Base-by-base conservation (phyloP, 2,329 filamentous ascomycete species). In the Coniochaeta pulveracea region DNA sequence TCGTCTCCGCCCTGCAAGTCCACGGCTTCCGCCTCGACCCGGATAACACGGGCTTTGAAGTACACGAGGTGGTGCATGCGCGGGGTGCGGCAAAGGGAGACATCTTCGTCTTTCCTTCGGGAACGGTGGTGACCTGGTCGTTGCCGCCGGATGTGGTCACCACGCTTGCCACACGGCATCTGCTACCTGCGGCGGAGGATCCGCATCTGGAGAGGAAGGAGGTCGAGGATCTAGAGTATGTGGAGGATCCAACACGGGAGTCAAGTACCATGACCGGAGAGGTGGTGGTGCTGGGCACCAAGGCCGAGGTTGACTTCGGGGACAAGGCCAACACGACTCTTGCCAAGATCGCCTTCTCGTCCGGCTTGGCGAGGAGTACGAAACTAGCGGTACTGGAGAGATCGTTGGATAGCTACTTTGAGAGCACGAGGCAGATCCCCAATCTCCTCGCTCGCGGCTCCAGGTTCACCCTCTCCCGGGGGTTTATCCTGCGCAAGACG, bases 301-400 rank as follows among this genome's bases (percentile, higher is more conserved):
- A 80, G 40, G 55, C 60, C 23, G 66, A 71, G 26, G 50, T 55
- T 8, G 47, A 54, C n/a, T 55, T 59, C 14, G 60, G 60, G 27
- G 61, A 64, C 44, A 57, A 52, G 8, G 52, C 70, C 9, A 69
- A 72, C 46, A 72, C 64, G 2, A 83, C 89, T 2, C 69, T 95
- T 10, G 86, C 88, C 45, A 95, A 96, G 53, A 89, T 96, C 40
- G 91, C 91, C 26, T 96, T 96, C 56, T 95, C 89, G 1, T 95
- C 86, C 1, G 89, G 89, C 2, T 71, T 98, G 8, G 89, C 91
- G 5, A 73, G 91, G 34, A 91, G 82, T 47, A 95, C 91, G 5
- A 96, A 96, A 55, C 72, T 98, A 10, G 89, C 86, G 23, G 85
- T 94, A 3, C 71, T 98, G 15, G 91, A 98, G 57, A 81, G 76